Conservation (phyloP, 768 basidiomycete genomes). For the Ramaria sp. region DNA sequence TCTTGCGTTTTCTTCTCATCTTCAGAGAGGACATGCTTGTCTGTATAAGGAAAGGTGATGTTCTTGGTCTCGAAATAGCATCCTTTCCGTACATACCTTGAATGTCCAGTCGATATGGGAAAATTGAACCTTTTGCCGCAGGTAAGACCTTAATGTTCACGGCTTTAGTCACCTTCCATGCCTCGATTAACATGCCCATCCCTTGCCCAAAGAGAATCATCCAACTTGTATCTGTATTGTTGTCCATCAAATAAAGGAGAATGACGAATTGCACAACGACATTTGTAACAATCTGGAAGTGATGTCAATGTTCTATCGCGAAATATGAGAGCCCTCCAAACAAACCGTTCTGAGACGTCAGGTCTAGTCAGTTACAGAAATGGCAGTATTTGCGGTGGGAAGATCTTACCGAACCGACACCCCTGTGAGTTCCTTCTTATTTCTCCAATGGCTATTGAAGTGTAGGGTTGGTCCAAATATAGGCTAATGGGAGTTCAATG, state of each 20-base stretch:
- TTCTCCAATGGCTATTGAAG: conserved; percentile 60
- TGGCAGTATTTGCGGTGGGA: conserved; percentile 1
- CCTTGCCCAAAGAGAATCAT: conserved; percentile 92
- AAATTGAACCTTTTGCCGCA: conserved; percentile 45
- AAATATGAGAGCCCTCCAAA: too few species aligned
- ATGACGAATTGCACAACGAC: conserved; percentile 88
- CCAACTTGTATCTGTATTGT: conserved; percentile 92
- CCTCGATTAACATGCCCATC: conserved; percentile 19
- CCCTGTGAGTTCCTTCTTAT: conserved; percentile 89
- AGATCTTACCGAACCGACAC: conserved; percentile 74
- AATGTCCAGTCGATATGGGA: conserved; percentile 76
- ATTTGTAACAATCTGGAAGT: conserved; percentile 67
- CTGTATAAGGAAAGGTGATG: conserved; percentile 22
- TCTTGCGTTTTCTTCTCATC: conserved; percentile 98
- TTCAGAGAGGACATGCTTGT: conserved; percentile 93
- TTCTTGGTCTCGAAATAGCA: conserved; percentile 11
- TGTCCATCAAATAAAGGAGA: conserved; percentile 88
- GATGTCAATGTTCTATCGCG: conserved; percentile 1
- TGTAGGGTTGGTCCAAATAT: neutral
- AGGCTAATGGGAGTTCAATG: neutral
- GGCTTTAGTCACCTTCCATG: conserved; percentile 67
- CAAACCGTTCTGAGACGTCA: conserved; percentile 39
- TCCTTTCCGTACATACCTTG: conserved; percentile 50
- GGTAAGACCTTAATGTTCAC: conserved; percentile 71
- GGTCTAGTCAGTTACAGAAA: neutral